Base-by-base conservation (phyloP, 2,329 filamentous ascomycete species). In the Stachybotrys echinatus region DNA sequence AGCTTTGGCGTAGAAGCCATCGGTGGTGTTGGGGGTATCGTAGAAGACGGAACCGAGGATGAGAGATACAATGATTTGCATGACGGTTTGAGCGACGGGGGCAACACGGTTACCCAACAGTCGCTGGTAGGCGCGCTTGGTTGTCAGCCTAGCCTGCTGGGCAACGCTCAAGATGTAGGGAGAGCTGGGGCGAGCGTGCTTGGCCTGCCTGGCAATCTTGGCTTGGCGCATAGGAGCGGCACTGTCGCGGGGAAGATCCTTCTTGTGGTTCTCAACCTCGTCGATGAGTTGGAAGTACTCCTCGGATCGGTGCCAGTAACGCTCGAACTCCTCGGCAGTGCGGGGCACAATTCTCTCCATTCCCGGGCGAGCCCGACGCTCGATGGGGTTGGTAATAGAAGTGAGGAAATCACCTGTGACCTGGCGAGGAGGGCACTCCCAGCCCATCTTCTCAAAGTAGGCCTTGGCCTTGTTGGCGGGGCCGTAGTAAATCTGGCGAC, bases 21-120 rank as follows among this genome's bases (percentile, higher is more conserved):
- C 72, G 0, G 81, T 80, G 46, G 76, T 81, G 22, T 68, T 51
- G 0, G 83, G 76, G 0, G 83, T 79, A 49, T 83, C 74, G 65
- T 87, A 88, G 66, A 88, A 88, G 4, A 88, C 71, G 0, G 83
- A 87, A 6, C 84, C 84, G 2, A 77, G 72, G 50, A 88, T 79
- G 6, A 88, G 64, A 0, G 84, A 82, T 57, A 85, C 80, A 0
- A 74, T 58, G 8, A 87, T 59, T 2, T 78, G 83, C 0, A 76
- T 74, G 5, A 72, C 64, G 55, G 86, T 81, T 60, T 84, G 85
- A 65, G 85, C 81, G 53, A 83, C 55, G 37, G 86, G 80, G 0
- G 81, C 83, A 0, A 77, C 72, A 55, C 83, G 84, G 63, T 87
- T 82, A 40, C 83, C 83, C 73, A 76, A 79, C 2, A 87, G 58